Evolutionary conservation across 2,329 filamentous ascomycete species (phyloP), one percentile per base, ranked within the genome.

Genomic region (Colletotrichum spinosum): DNA sequence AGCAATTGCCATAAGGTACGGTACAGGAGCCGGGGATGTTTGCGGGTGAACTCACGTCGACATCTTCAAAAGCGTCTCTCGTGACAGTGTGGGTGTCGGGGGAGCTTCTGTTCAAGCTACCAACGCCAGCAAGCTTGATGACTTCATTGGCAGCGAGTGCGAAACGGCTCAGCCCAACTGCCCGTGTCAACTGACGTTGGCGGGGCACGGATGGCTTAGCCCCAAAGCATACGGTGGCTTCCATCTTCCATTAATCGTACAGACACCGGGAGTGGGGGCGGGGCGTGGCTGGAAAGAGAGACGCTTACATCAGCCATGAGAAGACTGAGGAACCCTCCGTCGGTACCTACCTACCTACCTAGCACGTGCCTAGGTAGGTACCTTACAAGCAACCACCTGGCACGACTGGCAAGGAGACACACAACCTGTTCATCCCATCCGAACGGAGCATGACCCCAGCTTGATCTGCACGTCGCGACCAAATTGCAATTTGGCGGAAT

Each of bases 41-140:
- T 10, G 7, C 10, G 11, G 44, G 15, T n/a, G 25, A 8, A 60
- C 73, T 67, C 67, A 76, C 74, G 70, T 72, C 54, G 73, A 61
- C 74, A 76, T 76, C 13, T 25, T 41, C 45, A 54, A 50, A 50
- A 35, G 37, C 11, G 35, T 42, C 25, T 59, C 38, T 38, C 5
- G 54, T 49, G 15, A 33, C n/a, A 34, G 15, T 8, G 44, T 45
- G 4, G 49, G 17, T 44, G 64, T 62, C 37, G 52, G 38, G 38
- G 17, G 37, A 53, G 41, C 52, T 50, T 63, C 58, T 25, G 25
- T 25, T 25, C 25, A 25, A 25, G 25, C 25, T 54, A 62, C 41
- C 52, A 48, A 37, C 58, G 37, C 35, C 53, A 49, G 35, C 35
- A 57, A 60, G 53, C 63, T 55, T 66, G 41, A 67, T 67, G 60